Percentiles rank a stretch among this genome's conserved stretches.
phyloP scores from a whole-genome alignment of 257 asterid species.

The Solanum habrochaites region DNA sequence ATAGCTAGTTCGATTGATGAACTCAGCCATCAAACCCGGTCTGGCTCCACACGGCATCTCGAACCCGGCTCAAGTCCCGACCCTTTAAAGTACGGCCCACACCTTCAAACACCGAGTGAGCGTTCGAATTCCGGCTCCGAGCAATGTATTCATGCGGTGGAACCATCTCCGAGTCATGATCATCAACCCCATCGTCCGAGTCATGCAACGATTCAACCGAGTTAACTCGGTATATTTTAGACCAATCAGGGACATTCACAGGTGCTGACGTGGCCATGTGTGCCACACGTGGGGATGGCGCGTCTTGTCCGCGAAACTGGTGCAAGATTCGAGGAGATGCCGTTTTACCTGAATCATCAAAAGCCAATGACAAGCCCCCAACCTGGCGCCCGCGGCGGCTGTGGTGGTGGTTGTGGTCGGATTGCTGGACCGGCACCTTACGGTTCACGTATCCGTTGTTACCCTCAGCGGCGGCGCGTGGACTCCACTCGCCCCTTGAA shows the following conservation, averaged over 20 bases:
- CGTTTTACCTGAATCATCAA: conserved; percentile 31
- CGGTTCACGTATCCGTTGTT: conserved; percentile 14
- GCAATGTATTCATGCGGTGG: conserved; percentile 80
- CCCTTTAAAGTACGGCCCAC: conserved; percentile 88
- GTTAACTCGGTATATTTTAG: conserved; percentile 53
- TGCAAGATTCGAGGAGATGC: conserved; percentile 39
- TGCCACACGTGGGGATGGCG: conserved; percentile 29
- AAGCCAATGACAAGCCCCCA: conserved; percentile 67
- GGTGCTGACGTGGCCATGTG: conserved; percentile 70
- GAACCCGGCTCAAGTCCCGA: conserved; percentile 75
- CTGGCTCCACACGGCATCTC: conserved; percentile 94
- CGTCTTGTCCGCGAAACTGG: conserved; percentile 42
- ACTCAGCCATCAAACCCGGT: conserved; percentile 74
- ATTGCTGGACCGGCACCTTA: conserved; percentile 10
- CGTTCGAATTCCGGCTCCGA: conserved; percentile 31
- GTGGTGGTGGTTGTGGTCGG: not conserved
- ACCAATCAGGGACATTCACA: conserved; percentile 77
- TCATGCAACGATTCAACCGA: conserved; percentile 60
- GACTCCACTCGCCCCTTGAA: conserved; percentile 20
- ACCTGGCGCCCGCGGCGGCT: conserved; percentile 6
- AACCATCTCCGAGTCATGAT: conserved; percentile 29
- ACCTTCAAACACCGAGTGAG: conserved; percentile 67
- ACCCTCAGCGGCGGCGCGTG: conserved; percentile 35
- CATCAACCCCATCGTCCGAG: conserved; percentile 23
- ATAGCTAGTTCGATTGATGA: not conserved